Evolutionary conservation across 331 rosid species (phyloP).

Genomic region (Spiraea crenata): DNA sequence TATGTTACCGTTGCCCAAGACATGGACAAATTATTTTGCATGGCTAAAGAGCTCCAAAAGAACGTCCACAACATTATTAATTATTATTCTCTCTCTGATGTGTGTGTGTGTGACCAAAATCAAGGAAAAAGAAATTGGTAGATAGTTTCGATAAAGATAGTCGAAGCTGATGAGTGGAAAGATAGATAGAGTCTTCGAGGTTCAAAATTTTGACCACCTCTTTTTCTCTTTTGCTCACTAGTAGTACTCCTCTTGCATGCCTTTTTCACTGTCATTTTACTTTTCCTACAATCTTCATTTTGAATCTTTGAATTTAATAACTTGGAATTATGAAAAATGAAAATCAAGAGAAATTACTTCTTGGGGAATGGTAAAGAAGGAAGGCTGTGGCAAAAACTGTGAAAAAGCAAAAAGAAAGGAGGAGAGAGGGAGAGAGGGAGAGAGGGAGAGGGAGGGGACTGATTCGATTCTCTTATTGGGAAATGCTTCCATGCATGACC

Average conservation of each 20-base stretch:
- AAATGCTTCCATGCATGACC: slow-evolving; percentile 90
- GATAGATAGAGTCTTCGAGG: slow-evolving; percentile 85
- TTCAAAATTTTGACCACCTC: slow-evolving; percentile 93
- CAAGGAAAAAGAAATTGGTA: slow-evolving; percentile 37
- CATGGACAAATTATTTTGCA: slow-evolving; percentile 17
- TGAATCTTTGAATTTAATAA: slow-evolving; percentile 30
- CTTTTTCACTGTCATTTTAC: slow-evolving; percentile 75
- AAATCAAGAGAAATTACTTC: slow-evolving; percentile 21
- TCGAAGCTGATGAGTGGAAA: slow-evolving; percentile 78
- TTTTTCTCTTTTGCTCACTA: slow-evolving; percentile 47
- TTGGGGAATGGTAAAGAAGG: slow-evolving; percentile 98
- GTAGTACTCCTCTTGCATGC: slow-evolving; percentile 32
- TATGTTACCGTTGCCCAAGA: slow-evolving; percentile 1
- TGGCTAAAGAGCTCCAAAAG: slow-evolving; percentile 7
- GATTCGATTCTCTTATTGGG: slow-evolving; percentile 96
- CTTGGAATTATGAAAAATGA: slow-evolving; percentile 8
- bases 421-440: no score
- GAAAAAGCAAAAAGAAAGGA: slow-evolving; percentile 81
- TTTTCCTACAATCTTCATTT: slow-evolving; percentile 28
- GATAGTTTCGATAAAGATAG: slow-evolving; percentile 95
- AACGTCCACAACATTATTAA: not conserved
- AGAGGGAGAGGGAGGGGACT: slow-evolving; percentile 42
- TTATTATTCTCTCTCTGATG: not conserved
- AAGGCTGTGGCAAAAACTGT: slow-evolving; percentile 91
- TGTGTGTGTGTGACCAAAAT: slow-evolving; percentile 22